Evolutionary conservation across 768 basidiomycete genomes (phyloP), one percentile per base, ranked within the genome.

Genomic region (Phylloporus sp.): DNA sequence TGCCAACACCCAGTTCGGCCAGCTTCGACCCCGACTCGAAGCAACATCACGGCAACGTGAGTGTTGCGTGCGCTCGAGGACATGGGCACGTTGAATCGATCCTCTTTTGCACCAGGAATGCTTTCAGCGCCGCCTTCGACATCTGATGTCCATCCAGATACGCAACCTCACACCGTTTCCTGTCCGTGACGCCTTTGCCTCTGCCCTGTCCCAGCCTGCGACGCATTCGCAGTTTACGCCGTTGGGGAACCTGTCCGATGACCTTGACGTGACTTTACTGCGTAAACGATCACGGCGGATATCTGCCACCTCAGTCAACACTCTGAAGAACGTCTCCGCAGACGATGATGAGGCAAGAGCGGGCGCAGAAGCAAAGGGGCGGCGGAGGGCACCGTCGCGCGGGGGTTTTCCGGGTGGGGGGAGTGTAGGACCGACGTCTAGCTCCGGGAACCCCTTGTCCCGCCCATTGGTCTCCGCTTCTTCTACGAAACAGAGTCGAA

Each of bases 141-240:
- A 91, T 71, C 76, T 91, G 52, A 76, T 80, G 50, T 76, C 80
- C 38, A 73, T 92, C 44, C 86, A 90, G 71, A 75, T 92, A 58
- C 80, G 83, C 55, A 92, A 92, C 64, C 72, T 92, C 32, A 87
- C 90, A n/a, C 88, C 87, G 2, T 91, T 89, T 65, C 89, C 89
- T 29, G 80, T 81, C 47, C 82, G 90, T 31, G 89, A 92, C 66
- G 55, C 69, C 10, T 76, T 89, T 55, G 82, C 89, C 18, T 86
- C 87, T 22, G 87, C 88, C 18, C 75, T 91, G 47, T 73, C 77
- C 16, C 82, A 86, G 60, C 86, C 88, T 11, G 75, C 80, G 10
- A 79, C 81, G 61, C 77, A 79, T 49, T 71, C 82, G 4, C 83
- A 86, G 55, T 81, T 83, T 57, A 79, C 75, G 2, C 63, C 76